Base-by-base conservation (phyloP, 2,329 filamentous ascomycete species). In the Colletotrichum theobromicola region DNA sequence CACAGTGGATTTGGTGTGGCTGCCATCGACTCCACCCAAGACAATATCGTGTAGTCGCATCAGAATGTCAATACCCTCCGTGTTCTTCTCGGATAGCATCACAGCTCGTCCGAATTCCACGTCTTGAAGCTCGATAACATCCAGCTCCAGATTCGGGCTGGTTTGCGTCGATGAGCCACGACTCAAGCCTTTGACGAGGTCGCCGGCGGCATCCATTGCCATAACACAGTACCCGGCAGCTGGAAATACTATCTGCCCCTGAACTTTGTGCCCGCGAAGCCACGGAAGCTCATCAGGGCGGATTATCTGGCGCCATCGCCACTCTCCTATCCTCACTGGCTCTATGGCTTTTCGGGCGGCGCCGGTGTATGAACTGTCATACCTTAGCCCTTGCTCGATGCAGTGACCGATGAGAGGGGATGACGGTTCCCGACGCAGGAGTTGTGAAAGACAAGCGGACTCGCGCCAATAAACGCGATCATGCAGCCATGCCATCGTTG, bases 211-310 rank as follows among this genome's bases (percentile, higher is more conserved):
- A 71, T 88, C 87, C 1, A 86, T 79, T 2, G 83, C 85, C 80
- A 88, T 86, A 28, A 81, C 79, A 2, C 87, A 64, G 76, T 87
- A 88, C 0, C 82, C 86, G 1, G 87, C 83, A 2, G 78, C 84
- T 0, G 88, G 88, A 66, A 88, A 87, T 7, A 89, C 80, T 18
- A 83, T 79, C 34, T 86, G 78, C 3, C 79, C 78, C 26, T 85
- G 80, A 42, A 80, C 63, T 18, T 76, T 70, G 60, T 88, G 85
- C 28, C 85, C 82, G 4, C 68, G 42, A 5, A 87, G 70, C 86
- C 86, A 88, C 8, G 77, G 74, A 12, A 79, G 76, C 69, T 84
- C 80, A 9, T 60, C 72, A 7, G 78, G 5, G 9, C 78, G 76
- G 24, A 79, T 73, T 30, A 72, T 74, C 35, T 78, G 76, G 7